A percentile compares a stretch with the other conserved stretches of the same genome.
These are phyloP conservation scores for Uromyces viciae-fabae DNA, from an alignment of 1,284 basidiomycete species.

Conservation along the genomic window DNA sequence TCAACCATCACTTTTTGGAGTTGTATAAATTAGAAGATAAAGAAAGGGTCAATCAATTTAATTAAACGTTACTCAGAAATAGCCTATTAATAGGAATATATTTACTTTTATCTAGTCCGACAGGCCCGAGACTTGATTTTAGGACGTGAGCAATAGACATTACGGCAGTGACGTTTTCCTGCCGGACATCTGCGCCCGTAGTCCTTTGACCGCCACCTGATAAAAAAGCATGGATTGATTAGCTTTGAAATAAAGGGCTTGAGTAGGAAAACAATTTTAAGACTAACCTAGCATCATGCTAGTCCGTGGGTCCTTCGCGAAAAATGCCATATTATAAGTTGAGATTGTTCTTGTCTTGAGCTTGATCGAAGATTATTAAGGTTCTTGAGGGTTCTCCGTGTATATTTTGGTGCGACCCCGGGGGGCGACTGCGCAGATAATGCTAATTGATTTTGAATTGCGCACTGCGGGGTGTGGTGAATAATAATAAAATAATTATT, in stretches of 20 bases:
- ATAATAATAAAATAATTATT: no score
- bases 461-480: no score
- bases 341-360: background rate
- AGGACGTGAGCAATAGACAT: conserved; percentile 96
- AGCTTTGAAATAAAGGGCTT: conserved; percentile 4
- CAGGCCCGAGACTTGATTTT: conserved; percentile 90
- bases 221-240: conserved; percentile 31
- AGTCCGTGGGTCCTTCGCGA: conserved; percentile 48
- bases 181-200: conserved; percentile 48
- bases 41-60: conserved; percentile 20
- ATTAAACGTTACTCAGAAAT: conserved; percentile 40
- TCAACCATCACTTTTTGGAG: conserved; percentile 73
- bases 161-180: conserved; percentile 73
- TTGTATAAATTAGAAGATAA: conserved; percentile 7
- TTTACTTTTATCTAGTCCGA: conserved; percentile 58
- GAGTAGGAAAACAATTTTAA: background rate
- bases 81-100: conserved; percentile 34
- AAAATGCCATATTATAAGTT: conserved; percentile 45
- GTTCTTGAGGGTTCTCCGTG: no score
- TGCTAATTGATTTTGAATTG: no score
- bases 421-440: no score
- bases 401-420: no score
- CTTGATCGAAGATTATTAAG: background rate
- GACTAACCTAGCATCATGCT: conserved; percentile 49
- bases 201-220: conserved; percentile 47